Percentiles rank a stretch among this genome's conserved stretches.
Conservation (phyloP, 2,329 filamentous ascomycete genomes). For the Aureobasidium uvarum region DNA sequence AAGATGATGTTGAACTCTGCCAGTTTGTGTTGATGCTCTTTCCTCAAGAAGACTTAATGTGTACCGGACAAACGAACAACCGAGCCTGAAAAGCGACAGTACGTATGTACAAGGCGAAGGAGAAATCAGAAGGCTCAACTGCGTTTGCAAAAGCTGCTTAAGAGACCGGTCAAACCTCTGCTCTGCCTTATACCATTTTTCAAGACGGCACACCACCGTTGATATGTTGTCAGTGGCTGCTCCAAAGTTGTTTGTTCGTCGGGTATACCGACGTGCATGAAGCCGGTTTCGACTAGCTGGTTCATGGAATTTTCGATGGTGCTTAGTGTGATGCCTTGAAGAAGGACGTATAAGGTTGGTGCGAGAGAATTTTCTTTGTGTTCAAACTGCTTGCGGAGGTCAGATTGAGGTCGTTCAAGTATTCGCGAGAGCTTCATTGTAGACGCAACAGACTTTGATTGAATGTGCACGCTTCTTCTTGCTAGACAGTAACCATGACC, state of each 20-base stretch:
- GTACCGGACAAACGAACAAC: too few species aligned
- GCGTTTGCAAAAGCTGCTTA: background rate
- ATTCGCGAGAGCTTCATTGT: background rate
- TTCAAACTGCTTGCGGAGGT: background rate
- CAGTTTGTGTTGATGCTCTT: background rate
- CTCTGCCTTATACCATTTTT: constrained; percentile 7
- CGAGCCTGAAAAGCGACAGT: background rate
- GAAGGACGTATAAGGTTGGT: background rate
- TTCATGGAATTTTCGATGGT: constrained; percentile 17
- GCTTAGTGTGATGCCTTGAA: background rate
- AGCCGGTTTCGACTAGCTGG: constrained; percentile 25
- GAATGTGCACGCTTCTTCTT: background rate
- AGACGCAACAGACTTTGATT: background rate
- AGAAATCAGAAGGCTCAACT: background rate
- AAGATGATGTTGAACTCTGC: constrained; percentile 32
- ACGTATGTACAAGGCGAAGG: constrained; percentile 5
- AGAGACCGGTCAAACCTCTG: background rate
- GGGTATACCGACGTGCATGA: background rate
- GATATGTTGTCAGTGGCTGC: constrained; percentile 23
- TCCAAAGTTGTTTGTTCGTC: constrained; percentile 1
- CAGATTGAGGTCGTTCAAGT: background rate
- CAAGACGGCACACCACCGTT: background rate
- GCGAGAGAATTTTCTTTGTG: background rate
- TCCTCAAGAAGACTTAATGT: background rate
- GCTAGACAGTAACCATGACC: background rate